Evolutionary conservation across 2,329 filamentous ascomycete genomes (phyloP), one percentile per base, ranked within the genome.

Genomic region (Rhinocladiella mackenziei): DNA sequence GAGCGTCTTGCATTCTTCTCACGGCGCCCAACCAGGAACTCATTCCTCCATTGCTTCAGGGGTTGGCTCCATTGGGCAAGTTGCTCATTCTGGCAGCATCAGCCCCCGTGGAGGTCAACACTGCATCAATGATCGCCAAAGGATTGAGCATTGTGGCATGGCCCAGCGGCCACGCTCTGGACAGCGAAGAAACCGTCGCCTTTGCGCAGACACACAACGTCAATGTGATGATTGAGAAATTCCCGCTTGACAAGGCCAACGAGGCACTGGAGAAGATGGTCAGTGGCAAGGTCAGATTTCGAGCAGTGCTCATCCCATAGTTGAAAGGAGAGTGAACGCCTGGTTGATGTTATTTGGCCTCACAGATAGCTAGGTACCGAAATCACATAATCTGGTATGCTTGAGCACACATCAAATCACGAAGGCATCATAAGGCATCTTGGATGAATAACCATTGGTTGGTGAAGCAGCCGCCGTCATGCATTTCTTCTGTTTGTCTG

Each of bases 181-280:
- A 78, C 51, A 63, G 60, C 5, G 73, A 77, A 54, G 75, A 78
- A 48, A 69, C 73, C 2, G 74, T 77, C 45, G 62, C 60, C 3
- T 74, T 77, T 56, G 70, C 73, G 1, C 50, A 69, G 49, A 57
- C 62, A 15, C 67, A 76, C 32, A 64, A 62, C 5, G 66, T 77
- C 43, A 65, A 76, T 23, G 76, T 73, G 55, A 64, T 76, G 69
- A 59, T 77, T 25, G 71, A 77, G 61, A 72, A 67, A 53, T 78
- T 75, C 54, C 69, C 71, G 3, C 61, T 77, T 13, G 68, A 71
- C 18, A 66, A 74, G 59, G 72, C 63, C 17, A 68, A 70, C 55
- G 70, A 73, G 45, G 74, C 74, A 4, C 62, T 72, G 56, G 64
- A 72, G 48, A 65, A 71, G 41, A 75, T 76, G 73, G 32, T 68